phyloP scores from a whole-genome alignment of 75 land plant genomes.

The Cunninghamia lanceolata region DNA sequence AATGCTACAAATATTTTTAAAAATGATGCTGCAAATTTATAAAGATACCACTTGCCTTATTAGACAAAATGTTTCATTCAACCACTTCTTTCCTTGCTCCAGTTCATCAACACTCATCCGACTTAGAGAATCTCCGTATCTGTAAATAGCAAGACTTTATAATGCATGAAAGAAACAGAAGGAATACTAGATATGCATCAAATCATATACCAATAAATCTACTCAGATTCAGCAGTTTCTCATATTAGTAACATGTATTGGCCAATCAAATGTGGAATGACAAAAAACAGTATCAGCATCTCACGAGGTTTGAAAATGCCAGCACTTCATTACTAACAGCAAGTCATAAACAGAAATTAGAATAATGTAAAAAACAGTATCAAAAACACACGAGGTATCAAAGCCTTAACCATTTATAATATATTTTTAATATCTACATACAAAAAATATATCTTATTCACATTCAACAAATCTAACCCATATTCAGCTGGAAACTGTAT shows the following conservation, averaged over 20 bases:
- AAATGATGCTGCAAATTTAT: background rate
- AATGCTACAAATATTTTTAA: background rate
- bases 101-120: slow-evolving; percentile 69
- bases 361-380: too few relatives aligned
- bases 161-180: background rate
- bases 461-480: background rate
- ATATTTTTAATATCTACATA: background rate
- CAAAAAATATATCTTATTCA: background rate
- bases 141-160: slow-evolving; percentile 3
- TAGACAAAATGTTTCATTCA: slow-evolving; percentile 71
- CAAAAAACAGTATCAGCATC: background rate
- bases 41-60: slow-evolving; percentile 48
- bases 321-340: background rate
- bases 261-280: background rate
- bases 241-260: background rate
- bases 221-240: background rate
- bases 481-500: background rate
- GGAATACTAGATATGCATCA: background rate
- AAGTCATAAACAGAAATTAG: background rate
- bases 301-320: background rate
- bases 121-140: slow-evolving; percentile 56
- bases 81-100: slow-evolving; percentile 82
- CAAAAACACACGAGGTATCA: background rate
- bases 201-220: background rate
- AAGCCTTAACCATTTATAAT: background rate